Evolutionary conservation across 176 grass and related monocot species (phyloP), one percentile per base, ranked within the genome.

Genomic region (Bonia amplexicaulis): DNA sequence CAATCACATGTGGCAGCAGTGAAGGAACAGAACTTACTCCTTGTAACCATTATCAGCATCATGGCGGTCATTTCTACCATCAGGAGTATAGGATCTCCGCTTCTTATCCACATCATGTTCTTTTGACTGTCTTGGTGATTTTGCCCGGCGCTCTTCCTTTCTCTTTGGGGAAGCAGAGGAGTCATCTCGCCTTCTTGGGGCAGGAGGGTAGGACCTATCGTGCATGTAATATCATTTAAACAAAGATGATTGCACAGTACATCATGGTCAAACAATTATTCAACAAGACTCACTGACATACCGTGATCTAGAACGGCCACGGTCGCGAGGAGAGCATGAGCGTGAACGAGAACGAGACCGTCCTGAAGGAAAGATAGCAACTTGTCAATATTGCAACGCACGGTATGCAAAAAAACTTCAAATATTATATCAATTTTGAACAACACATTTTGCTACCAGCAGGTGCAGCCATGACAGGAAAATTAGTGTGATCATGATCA

Each of bases 201-300:
- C 95, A 71, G 95, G 95, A 77, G 95, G 93, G 84, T 90, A 89
- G 57, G 95, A 94, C 74, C 92, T 94, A 45, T 7, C 57, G 17
- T 20, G 55, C 22, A 60, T 11, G 15, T 9, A 68, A 42, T 14
- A 58, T 47, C 69, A 67, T 64, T 88, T 78, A 13, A 2, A 39
- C 49, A n/a, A 83, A 72, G 6, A 61, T 33, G 29, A 25, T 27
- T 7, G 16, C 45, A 35, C n/a, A 71, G 4, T 10, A 37, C 35
- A 37, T 37, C 4, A 37, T 37, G 35, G 4, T 37, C 35, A 37
- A 37, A 37, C 35, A 37, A 4, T 37, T 37, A 37, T 37, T 37
- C 35, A 37, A 37, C 35, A 37, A 37, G 35, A 37, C 35, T 37
- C 35, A 37, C 35, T 5, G 35, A 37, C 35, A 37, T 37, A 37